Base-by-base conservation (phyloP, 2,329 filamentous ascomycete genomes). In the Aspergillus alliaceus region DNA sequence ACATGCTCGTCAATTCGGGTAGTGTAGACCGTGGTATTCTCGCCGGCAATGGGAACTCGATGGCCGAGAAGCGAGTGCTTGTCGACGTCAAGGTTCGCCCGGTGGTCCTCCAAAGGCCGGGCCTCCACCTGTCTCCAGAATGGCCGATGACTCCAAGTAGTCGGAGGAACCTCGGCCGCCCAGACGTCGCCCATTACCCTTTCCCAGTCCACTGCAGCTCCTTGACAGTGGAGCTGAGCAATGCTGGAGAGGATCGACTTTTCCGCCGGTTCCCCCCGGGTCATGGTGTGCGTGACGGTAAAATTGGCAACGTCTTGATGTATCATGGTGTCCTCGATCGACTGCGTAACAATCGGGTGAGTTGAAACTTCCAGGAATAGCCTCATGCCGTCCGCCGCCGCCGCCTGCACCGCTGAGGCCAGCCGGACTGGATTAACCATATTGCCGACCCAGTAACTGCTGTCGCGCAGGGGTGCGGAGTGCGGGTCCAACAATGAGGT, bases 361-460 rank as follows among this genome's bases (percentile, higher is more conserved):
- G 60, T 67, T 0, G 77, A 78, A 0, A 79, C 69, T 56, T 80
- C 77, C 2, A 79, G 34, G 59, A 79, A 79, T 2, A 75, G n/a
- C 4, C 72, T 61, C 48, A 69, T 70, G 3, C 74, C 75, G 51
- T 79, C 77, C 1, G 73, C 67, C 0, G 68, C 65, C 1, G 73
- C 73, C 12, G 69, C 68, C 12, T 65, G 57, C 3, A 79, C 65
- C 1, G 77, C 73, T 8, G 64, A 58, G 0, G 66, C 72, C 6
- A 80, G 68, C 35, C 63, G 59, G 4, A 78, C 74, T 3, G 70
- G 64, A 1, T 64, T 66, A 1, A 70, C 55, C 64, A 77, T 67
- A 59, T 77, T 78, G 42, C 66, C 60, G 2, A 62, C 61, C 73
- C 75, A 78, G 54, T 78, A 77, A 2, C 53, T 32, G 2, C 60